phyloP scores from a whole-genome alignment of 2,329 filamentous ascomycete species.

The Emergomyces africanus region DNA sequence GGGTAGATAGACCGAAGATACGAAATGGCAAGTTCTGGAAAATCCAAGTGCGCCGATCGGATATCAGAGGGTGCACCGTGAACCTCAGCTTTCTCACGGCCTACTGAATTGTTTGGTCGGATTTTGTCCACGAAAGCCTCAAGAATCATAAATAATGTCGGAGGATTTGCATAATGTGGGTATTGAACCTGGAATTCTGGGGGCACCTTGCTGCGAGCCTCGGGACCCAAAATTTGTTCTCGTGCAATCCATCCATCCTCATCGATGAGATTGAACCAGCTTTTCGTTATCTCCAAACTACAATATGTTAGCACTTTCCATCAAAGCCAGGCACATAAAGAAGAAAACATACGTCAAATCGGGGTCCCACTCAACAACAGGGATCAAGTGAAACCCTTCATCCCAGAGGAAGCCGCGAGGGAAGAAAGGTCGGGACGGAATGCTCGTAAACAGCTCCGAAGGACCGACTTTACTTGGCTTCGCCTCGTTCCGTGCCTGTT shows the following conservation, averaged over 20 bases:
- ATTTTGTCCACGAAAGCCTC: slow-evolving; percentile 74
- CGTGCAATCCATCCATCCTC: slow-evolving; percentile 95
- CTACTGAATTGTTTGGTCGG: slow-evolving; percentile 31
- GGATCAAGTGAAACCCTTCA: slow-evolving; percentile 88
- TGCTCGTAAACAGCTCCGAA: slow-evolving; percentile 77
- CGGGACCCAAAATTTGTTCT: slow-evolving; percentile 83
- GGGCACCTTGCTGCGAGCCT: slow-evolving; percentile 91
- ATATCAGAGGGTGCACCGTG: slow-evolving; percentile 31
- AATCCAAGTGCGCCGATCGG: slow-evolving; percentile 53
- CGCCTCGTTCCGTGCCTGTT: slow-evolving; percentile 58
- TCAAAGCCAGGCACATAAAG: neutral
- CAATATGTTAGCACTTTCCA: slow-evolving; percentile 10
- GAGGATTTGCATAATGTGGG: slow-evolving; percentile 93
- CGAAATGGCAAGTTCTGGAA: slow-evolving; percentile 52
- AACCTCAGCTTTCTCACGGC: slow-evolving; percentile 13
- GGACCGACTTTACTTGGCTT: slow-evolving; percentile 63
- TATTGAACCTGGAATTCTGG: slow-evolving; percentile 89
- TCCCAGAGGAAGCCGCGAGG: slow-evolving; percentile 96
- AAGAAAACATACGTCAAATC: slow-evolving; percentile 51
- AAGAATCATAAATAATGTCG: slow-evolving; percentile 82
- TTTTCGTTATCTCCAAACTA: slow-evolving; percentile 69
- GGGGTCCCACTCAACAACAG: slow-evolving; percentile 86
- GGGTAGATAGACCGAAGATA: slow-evolving; percentile 74
- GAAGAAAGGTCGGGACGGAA: slow-evolving; percentile 92
- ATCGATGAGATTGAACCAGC: slow-evolving; percentile 94